These are phyloP conservation scores for Nowakowskiella sp. DNA, from an alignment of 192 early-diverging fungal genomes.

Conservation along the genomic window DNA sequence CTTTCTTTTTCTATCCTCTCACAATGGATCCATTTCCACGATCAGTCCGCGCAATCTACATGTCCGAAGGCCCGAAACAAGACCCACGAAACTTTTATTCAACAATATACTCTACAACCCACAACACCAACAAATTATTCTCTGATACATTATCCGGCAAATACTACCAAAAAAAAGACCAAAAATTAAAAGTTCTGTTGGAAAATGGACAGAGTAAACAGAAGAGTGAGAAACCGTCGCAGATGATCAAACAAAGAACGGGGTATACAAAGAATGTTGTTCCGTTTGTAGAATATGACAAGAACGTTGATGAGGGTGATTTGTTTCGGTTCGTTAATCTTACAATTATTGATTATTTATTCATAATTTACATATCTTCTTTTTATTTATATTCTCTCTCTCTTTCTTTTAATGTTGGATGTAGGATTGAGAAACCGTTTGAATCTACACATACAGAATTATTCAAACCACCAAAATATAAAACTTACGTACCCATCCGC, in stretches of 20 bases:
- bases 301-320: conserved; percentile 32
- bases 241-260: conserved; percentile 23
- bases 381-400: too few species aligned
- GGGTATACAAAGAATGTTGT: conserved; percentile 38
- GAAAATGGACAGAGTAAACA: conserved; percentile 1
- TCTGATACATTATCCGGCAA: neutral
- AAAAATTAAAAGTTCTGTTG: neutral
- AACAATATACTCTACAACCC: conserved; percentile 33
- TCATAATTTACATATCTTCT: too few species aligned
- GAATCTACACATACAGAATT: conserved; percentile 21
- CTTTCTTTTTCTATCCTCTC: too few species aligned
- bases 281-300: conserved; percentile 35
- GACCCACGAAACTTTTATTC: conserved; percentile 31
- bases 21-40: too few species aligned
- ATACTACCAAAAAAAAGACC: neutral
- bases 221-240: too few species aligned
- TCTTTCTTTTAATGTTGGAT: too few species aligned
- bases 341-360: neutral
- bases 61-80: conserved; percentile 20
- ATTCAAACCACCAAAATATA: conserved; percentile 4
- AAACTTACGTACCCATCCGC: neutral
- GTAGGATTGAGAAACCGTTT: conserved; percentile 27
- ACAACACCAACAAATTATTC: conserved; percentile 11
- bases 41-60: conserved; percentile 9
- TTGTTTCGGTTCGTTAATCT: neutral